A percentile compares a stretch with the other conserved stretches of the same genome.
phyloP scores from a whole-genome alignment of 441 rosid species.

The Kokia cookei region DNA sequence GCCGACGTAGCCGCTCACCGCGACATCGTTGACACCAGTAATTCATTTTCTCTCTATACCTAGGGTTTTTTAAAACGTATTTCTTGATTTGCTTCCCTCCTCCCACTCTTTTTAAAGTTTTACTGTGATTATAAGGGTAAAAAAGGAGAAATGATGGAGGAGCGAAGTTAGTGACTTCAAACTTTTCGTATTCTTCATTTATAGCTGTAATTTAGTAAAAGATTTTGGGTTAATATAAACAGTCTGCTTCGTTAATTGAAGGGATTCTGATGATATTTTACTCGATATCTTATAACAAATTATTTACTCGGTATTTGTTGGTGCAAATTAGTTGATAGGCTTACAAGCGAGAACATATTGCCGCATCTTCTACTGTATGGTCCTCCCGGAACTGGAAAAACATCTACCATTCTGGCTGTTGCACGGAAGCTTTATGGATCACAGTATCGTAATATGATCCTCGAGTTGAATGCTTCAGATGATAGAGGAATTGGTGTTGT shows the following conservation, averaged over 20 bases:
- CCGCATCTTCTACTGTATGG: slow-evolving; percentile 92
- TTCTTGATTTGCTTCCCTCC: background rate
- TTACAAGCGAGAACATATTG: slow-evolving; percentile 86
- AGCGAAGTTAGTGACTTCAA: background rate
- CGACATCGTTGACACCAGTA: slow-evolving; percentile 93
- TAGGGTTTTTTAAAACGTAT: slow-evolving; percentile 19
- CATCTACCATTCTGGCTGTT: slow-evolving; percentile 91
- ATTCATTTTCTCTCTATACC: background rate
- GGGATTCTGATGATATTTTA: background rate
- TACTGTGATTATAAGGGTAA: background rate
- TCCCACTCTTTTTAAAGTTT: background rate
- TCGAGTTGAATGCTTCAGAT: slow-evolving; percentile 94
- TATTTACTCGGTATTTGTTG: background rate
- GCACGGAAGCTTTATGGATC: slow-evolving; percentile 89
- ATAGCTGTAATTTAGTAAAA: background rate
- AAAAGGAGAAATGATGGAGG: background rate
- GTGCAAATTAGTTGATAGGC: slow-evolving; percentile 65
- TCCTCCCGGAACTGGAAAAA: slow-evolving; percentile 97
- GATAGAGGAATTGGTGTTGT: slow-evolving; percentile 96
- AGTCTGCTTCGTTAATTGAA: background rate
- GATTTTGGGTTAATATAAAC: background rate
- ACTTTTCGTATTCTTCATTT: background rate
- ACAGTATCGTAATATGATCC: slow-evolving; percentile 81
- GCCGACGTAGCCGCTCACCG: slow-evolving; percentile 97
- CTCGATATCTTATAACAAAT: background rate